Conservation (phyloP, 495 filamentous ascomycete genomes). For the Penicillium lividum region DNA sequence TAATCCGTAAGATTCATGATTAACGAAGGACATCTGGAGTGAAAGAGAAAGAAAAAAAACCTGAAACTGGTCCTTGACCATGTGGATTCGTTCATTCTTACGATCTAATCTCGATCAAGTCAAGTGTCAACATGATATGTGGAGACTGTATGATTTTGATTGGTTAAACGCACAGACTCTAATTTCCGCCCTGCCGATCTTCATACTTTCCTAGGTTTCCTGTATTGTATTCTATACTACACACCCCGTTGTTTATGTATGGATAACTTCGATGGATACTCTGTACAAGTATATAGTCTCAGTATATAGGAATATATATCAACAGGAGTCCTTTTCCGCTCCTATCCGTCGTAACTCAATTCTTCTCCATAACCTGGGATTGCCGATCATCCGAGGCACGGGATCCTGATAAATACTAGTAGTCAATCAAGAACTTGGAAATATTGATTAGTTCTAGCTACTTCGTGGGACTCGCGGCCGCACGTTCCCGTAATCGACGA, state of each 20-base stretch:
- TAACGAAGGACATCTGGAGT: neutral
- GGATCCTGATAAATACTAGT: neutral
- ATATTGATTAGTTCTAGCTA: too few relatives aligned
- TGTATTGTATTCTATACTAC: too few relatives aligned
- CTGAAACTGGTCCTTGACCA: slow-evolving; percentile 21
- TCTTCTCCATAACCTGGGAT: neutral
- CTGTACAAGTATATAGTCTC: too few relatives aligned
- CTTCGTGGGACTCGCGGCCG: neutral
- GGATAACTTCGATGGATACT: too few relatives aligned
- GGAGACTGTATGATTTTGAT: slow-evolving; percentile 2
- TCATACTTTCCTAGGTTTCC: neutral
- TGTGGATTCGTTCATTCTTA: slow-evolving; percentile 15
- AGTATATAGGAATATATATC: neutral
- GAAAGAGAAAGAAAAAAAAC: slow-evolving; percentile 12
- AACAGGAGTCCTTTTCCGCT: neutral
- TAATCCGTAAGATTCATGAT: neutral
- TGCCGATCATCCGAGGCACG: slow-evolving; percentile 7
- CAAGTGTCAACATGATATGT: slow-evolving; percentile 16
- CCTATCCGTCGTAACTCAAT: neutral
- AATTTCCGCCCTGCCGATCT: slow-evolving; percentile 34
- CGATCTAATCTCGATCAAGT: slow-evolving; percentile 12
- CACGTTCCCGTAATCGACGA: slow-evolving; percentile 12
- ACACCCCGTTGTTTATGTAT: too few relatives aligned
- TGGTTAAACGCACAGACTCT: slow-evolving; percentile 1
- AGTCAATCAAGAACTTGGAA: too few relatives aligned